phyloP scores from a whole-genome alignment of 345 rosid species.

The Moringa oleifera region DNA sequence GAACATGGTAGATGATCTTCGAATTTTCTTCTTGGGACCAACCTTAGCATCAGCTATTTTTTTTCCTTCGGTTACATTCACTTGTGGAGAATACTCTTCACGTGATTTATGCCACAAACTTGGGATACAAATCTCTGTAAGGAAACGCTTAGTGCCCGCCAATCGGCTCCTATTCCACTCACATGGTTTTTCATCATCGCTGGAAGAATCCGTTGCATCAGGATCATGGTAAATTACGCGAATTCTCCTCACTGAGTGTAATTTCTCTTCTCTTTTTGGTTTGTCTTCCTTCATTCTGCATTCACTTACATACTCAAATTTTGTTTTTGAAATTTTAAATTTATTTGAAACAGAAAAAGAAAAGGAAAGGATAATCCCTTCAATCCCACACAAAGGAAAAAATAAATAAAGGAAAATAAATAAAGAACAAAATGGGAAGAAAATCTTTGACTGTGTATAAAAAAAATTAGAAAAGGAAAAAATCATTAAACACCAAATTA shows the following conservation, averaged over 20 bases:
- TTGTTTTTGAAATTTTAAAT: constrained; percentile 23
- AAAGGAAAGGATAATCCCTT: not conserved
- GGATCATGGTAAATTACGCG: constrained; percentile 37
- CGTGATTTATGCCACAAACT: not conserved
- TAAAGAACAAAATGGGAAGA: not conserved
- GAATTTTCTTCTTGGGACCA: constrained; percentile 12
- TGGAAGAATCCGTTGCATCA: constrained; percentile 42
- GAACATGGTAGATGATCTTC: not conserved
- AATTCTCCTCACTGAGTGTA: constrained; percentile 18
- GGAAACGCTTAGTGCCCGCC: constrained; percentile 8
- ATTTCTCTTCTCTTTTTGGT: constrained; percentile 2
- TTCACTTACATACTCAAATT: constrained; percentile 4
- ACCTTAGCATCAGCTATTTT: no score
- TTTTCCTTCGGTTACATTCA: not conserved
- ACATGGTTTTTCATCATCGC: constrained; percentile 28
- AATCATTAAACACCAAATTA: constrained; percentile 17
- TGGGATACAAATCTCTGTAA: constrained; percentile 26
- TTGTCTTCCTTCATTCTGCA: no score
- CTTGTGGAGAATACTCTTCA: not conserved
- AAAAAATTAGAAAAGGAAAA: constrained; percentile 20
- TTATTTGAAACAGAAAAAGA: not conserved
- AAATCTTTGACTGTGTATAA: constrained; percentile 13
- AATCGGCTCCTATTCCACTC: not conserved
- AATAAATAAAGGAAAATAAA: no score
- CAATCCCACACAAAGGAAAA: not conserved